Conservation (phyloP, 768 basidiomycete genomes). For the Royoungia palumana region DNA sequence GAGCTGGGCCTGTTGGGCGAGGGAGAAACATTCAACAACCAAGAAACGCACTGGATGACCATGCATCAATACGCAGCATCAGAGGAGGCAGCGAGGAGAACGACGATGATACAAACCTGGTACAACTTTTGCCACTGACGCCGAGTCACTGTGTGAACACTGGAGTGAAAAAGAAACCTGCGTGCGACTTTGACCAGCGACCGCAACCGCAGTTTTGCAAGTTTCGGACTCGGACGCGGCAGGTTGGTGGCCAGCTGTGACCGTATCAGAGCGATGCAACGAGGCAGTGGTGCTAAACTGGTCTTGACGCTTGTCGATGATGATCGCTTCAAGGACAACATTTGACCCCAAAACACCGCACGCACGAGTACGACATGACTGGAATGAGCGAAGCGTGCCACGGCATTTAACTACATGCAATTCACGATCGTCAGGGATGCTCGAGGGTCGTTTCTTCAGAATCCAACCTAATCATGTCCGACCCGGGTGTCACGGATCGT, state of each 20-base stretch:
- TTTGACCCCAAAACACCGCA: constrained; percentile 5
- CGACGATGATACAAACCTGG: constrained; percentile 8
- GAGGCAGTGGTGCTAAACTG: constrained; percentile 15
- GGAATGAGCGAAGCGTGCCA: neutral
- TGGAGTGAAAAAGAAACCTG: too few species aligned
- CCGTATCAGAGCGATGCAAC: constrained; percentile 5
- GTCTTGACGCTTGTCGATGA: neutral
- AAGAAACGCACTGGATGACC: constrained; percentile 4
- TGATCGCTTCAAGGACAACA: constrained; percentile 6
- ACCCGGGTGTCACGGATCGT: too few species aligned
- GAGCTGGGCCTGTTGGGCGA: constrained; percentile 19
- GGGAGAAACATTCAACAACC: constrained; percentile 24
- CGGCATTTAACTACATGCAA: neutral
- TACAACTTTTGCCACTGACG: neutral
- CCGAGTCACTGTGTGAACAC: too few species aligned
- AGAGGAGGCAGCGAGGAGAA: constrained; percentile 9
- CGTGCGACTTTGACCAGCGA: too few species aligned
- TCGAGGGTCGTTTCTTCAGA: neutral
- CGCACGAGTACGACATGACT: neutral
- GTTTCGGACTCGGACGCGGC: too few species aligned
- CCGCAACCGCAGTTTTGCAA: too few species aligned
- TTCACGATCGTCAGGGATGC: neutral
- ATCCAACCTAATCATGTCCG: too few species aligned
- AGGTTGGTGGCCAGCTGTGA: neutral
- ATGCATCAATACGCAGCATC: constrained; percentile 23